Evolutionary conservation across 1,139 yeast species (phyloP), one percentile per base, ranked within the genome.

Genomic region (Candida frijolesensis): DNA sequence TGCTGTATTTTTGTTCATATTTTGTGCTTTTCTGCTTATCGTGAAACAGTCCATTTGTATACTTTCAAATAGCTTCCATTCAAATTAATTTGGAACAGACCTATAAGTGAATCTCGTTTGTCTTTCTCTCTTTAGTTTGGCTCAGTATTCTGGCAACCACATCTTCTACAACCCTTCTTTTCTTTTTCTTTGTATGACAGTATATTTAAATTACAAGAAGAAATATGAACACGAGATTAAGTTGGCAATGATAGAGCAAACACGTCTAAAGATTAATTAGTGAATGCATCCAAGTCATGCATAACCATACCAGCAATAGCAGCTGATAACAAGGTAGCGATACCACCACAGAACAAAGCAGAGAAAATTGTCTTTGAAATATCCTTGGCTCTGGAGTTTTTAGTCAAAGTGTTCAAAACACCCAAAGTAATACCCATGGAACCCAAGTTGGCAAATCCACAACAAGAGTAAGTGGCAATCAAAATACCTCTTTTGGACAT

Each of bases 281-380:
- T 46, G 32, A 60, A 68, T 15, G 62, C 62, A 43, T 54, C 51
- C 62, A 79, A 68, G 57, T 82, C 83, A 54, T 83, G 83, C 63
- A 84, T 72, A 37, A 83, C 83, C 87, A 84, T 84, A 43, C 86
- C 87, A 14, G 89, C 87, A 53, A 83, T 80, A 51, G 85, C 82
- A 25, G 89, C 87, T 9, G 85, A 78, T 48, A 80, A 68, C 53
- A 81, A 68, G 5, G 89, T 84, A 29, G 86, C 72, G 53, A 81
- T 70, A 53, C 78, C 76, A 10, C 89, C 89, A 42, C 80, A 71
- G 42, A 81, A 55, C 56, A 84, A 75, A 1, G 87, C 77, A 38
- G 84, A 76, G 42, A 77, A 55, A 48, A 83, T 79, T 53, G 79
- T 64, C 34, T 67, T 54, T 6, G 87, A 72, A 53, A 84, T 75